phyloP scores from a whole-genome alignment of 1,139 yeast species.

The Suhomyces kunorum region DNA sequence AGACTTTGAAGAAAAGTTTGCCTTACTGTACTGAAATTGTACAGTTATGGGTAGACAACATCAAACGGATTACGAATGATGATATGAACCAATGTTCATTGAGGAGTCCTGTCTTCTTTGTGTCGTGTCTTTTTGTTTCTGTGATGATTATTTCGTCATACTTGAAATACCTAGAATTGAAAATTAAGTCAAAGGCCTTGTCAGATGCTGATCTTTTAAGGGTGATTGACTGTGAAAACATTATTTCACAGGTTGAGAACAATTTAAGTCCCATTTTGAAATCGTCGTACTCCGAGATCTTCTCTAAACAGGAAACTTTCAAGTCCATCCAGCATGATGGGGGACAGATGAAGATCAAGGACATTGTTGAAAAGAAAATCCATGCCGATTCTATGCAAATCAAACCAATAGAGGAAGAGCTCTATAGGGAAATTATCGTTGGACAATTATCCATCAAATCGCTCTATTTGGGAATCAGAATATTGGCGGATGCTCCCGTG shows the following conservation, averaged over 20 bases:
- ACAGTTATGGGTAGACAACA: slow-evolving; percentile 68
- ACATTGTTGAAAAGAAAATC: slow-evolving; percentile 24
- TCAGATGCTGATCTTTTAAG: slow-evolving; percentile 34
- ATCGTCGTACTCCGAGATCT: slow-evolving; percentile 49
- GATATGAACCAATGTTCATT: slow-evolving; percentile 66
- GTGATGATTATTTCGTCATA: slow-evolving; percentile 63
- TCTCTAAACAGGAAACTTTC: slow-evolving; percentile 55
- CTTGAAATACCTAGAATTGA: slow-evolving; percentile 52
- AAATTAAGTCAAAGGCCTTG: slow-evolving; percentile 12
- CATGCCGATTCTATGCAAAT: not conserved
- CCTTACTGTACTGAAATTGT: slow-evolving; percentile 59
- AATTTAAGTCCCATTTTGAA: slow-evolving; percentile 44
- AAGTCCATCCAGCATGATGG: slow-evolving; percentile 34
- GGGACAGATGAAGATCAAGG: slow-evolving; percentile 24
- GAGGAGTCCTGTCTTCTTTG: slow-evolving; percentile 72
- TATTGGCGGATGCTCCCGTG: slow-evolving; percentile 77
- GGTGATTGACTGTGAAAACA: slow-evolving; percentile 52
- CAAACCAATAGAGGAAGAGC: slow-evolving; percentile 4
- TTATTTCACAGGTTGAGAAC: slow-evolving; percentile 58
- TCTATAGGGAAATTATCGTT: slow-evolving; percentile 23
- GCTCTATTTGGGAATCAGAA: slow-evolving; percentile 66
- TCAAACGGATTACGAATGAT: slow-evolving; percentile 55
- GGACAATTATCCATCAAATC: slow-evolving; percentile 58
- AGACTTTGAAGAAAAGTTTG: slow-evolving; percentile 59
- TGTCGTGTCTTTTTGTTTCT: slow-evolving; percentile 66